A percentile compares a stretch with the other conserved stretches of the same genome.
phyloP scores from a whole-genome alignment of 805 yeast species.

The Hanseniaspora lindneri region DNA sequence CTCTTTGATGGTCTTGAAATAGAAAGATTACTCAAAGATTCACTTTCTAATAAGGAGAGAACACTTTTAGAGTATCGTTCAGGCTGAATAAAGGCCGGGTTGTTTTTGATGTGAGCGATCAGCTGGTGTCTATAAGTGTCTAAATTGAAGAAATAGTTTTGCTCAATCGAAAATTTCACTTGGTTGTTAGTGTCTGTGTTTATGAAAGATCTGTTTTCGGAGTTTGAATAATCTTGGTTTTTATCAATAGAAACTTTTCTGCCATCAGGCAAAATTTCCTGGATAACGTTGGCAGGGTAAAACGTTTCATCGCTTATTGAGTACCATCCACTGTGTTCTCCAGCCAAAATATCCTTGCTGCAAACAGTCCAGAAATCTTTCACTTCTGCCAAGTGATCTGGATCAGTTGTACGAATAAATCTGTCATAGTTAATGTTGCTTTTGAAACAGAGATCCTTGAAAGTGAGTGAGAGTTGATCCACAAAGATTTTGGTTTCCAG shows the following conservation, averaged over 20 bases:
- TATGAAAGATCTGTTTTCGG: slow-evolving; percentile 22
- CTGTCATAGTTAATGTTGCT: slow-evolving; percentile 53
- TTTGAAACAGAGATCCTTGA: slow-evolving; percentile 48
- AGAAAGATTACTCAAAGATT: slow-evolving; percentile 55
- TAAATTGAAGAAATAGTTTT: slow-evolving; percentile 74
- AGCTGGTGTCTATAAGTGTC: slow-evolving; percentile 47
- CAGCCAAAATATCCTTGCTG: slow-evolving; percentile 54
- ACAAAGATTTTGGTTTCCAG: slow-evolving; percentile 54
- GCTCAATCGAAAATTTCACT: slow-evolving; percentile 66
- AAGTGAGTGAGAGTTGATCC: slow-evolving; percentile 53
- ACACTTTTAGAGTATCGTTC: slow-evolving; percentile 41
- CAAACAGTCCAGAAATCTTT: slow-evolving; percentile 57
- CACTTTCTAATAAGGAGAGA: slow-evolving; percentile 42
- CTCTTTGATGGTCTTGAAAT: slow-evolving; percentile 73
- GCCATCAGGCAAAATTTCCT: slow-evolving; percentile 28
- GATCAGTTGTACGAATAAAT: slow-evolving; percentile 83
- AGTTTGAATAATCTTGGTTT: slow-evolving; percentile 21
- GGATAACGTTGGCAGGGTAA: slow-evolving; percentile 70
- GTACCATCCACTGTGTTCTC: slow-evolving; percentile 88
- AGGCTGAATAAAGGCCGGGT: slow-evolving; percentile 60
- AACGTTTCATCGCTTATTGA: slow-evolving; percentile 90
- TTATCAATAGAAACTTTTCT: slow-evolving; percentile 30
- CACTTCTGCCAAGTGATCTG: slow-evolving; percentile 60
- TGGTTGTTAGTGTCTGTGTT: slow-evolving; percentile 59
- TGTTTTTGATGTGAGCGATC: slow-evolving; percentile 36